Percentiles rank a stretch among this genome's conserved stretches.
Conservation (phyloP, 805 yeast species). For the Limtongia smithiae region DNA sequence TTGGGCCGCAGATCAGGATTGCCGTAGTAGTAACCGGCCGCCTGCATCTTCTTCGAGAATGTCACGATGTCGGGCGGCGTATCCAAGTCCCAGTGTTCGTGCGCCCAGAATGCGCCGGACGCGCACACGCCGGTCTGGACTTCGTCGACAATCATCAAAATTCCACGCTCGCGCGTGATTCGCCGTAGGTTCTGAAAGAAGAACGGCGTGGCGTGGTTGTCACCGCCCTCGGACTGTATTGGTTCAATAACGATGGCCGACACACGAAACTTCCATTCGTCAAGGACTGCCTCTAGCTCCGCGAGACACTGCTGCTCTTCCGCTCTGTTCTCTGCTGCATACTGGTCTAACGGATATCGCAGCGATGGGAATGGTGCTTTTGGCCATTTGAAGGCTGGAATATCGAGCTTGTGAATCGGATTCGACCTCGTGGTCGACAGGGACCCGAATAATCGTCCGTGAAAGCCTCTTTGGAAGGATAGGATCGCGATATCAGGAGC, state of each 20-base stretch:
- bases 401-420: slow-evolving; percentile 82
- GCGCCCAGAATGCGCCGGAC: slow-evolving; percentile 83
- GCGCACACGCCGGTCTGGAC: slow-evolving; percentile 91
- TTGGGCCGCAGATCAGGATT: slow-evolving; percentile 70
- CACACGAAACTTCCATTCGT: slow-evolving; percentile 67
- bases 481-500: slow-evolving; percentile 81
- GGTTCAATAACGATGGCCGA: slow-evolving; percentile 92
- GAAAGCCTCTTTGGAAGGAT: slow-evolving; percentile 87
- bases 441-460: slow-evolving; percentile 90
- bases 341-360: slow-evolving; percentile 74
- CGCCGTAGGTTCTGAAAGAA: slow-evolving; percentile 84
- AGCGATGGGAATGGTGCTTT: slow-evolving; percentile 87
- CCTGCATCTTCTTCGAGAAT: slow-evolving; percentile 83
- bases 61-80: slow-evolving; percentile 82
- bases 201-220: slow-evolving; percentile 72
- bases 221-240: slow-evolving; percentile 89
- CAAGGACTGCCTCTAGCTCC: slow-evolving; percentile 67
- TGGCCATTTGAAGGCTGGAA: slow-evolving; percentile 97
- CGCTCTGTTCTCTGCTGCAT: slow-evolving; percentile 57
- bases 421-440: slow-evolving; percentile 89
- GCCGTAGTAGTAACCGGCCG: slow-evolving; percentile 82
- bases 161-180: slow-evolving; percentile 64
- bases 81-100: slow-evolving; percentile 73
- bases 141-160: slow-evolving; percentile 75
- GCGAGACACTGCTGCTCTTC: slow-evolving; percentile 82